phyloP scores from a whole-genome alignment of 139 green algal genomes.

The Asterochloris sp. region DNA sequence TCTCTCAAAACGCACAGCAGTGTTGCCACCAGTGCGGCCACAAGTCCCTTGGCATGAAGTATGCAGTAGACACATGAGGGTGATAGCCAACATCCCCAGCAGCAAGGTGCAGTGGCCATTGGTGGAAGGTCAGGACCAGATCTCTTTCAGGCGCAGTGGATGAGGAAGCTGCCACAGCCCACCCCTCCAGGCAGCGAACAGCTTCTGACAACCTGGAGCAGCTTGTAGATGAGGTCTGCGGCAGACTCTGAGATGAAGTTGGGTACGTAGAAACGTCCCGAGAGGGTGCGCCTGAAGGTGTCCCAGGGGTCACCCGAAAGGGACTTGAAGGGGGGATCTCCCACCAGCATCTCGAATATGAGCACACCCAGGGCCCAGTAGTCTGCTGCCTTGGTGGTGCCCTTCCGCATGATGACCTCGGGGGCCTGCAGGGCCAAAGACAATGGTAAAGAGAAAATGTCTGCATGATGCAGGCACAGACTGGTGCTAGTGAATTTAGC shows the following conservation, averaged over 20 bases:
- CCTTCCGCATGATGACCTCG: constrained; percentile 75
- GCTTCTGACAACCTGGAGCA: constrained; percentile 50
- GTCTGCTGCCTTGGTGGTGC: constrained; percentile 69
- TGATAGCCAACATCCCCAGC: no score
- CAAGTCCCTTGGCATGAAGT: neutral
- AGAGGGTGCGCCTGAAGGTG: constrained; percentile 68
- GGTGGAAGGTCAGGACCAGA: neutral
- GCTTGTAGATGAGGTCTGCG: constrained; percentile 73
- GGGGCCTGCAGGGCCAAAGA: constrained; percentile 25
- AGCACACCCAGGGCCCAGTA: constrained; percentile 84
- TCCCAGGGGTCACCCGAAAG: constrained; percentile 66
- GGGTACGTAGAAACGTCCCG: constrained; percentile 67
- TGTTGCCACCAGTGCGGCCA: no score
- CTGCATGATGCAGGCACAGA: no score
- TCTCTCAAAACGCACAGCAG: no score
- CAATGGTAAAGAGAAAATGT: no score
- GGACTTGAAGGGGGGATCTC: constrained; percentile 75
- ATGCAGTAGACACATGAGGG: neutral
- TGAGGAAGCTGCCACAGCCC: no score
- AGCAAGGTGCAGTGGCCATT: neutral
- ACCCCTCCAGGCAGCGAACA: neutral
- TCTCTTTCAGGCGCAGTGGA: no score
- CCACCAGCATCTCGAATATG: constrained; percentile 81
- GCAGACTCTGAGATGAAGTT: constrained; percentile 66
- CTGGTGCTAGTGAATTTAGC: neutral